Evolutionary conservation across 2,329 filamentous ascomycete genomes (phyloP).

Genomic region (Emericellopsis atlantica): DNA sequence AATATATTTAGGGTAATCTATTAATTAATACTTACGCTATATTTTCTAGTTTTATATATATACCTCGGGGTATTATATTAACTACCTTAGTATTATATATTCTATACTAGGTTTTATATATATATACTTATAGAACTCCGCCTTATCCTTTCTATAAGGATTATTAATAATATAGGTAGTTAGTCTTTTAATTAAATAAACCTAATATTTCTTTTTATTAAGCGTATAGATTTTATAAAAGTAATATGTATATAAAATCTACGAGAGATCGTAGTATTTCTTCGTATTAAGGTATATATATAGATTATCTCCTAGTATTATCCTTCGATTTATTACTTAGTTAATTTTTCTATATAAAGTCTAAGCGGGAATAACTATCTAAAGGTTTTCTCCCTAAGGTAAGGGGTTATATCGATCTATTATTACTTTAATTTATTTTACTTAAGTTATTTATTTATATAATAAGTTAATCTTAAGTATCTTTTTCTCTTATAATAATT

Average conservation of each 20-base stretch:
- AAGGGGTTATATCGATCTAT: neutral
- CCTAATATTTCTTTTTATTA: neutral
- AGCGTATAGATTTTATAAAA: neutral
- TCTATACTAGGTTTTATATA: neutral
- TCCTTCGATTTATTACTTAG: too few species aligned
- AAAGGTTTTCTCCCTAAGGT: neutral
- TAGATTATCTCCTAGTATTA: too few species aligned
- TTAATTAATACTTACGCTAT: neutral
- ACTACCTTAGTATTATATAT: neutral
- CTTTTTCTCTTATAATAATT: too few species aligned
- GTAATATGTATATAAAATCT: neutral
- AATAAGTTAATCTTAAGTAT: neutral
- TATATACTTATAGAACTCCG: neutral
- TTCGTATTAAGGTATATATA: too few species aligned
- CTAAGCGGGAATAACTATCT: neutral
- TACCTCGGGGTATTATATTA: neutral
- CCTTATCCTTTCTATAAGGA: neutral
- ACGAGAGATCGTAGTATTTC: neutral
- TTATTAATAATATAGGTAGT: neutral
- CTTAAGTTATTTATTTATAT: too few species aligned
- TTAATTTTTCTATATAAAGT: neutral
- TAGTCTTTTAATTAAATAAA: neutral
- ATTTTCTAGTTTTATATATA: neutral
- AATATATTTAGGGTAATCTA: neutral
- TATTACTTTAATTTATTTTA: neutral